A percentile compares a stretch with the other conserved stretches of the same genome.
phyloP scores from a whole-genome alignment of 306 rosid genomes.

The Cicer pinnatifidum region DNA sequence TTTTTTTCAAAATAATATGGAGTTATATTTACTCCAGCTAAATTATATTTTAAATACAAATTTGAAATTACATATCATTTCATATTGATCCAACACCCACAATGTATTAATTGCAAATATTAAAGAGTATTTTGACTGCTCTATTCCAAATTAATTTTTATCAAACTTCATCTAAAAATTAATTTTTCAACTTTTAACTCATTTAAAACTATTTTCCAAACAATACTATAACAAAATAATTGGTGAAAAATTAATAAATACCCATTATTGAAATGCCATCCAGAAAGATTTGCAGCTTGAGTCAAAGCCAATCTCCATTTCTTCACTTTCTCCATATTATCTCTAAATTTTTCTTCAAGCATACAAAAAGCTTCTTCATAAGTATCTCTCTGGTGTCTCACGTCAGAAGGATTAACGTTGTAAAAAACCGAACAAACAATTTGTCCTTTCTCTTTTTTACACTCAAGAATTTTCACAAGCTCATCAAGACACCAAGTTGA shows the following conservation, averaged over 20 bases:
- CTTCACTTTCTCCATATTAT: slow-evolving; percentile 40
- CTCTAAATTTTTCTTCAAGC: slow-evolving; percentile 45
- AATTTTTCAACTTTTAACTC: neutral
- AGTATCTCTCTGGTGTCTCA: slow-evolving; percentile 44
- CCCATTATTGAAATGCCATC: slow-evolving; percentile 49
- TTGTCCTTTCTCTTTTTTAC: slow-evolving; percentile 39
- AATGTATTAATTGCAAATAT: no score
- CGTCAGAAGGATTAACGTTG: slow-evolving; percentile 31
- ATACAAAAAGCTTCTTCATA: slow-evolving; percentile 39
- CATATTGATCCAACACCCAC: no score
- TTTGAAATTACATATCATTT: no score
- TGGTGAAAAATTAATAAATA: neutral
- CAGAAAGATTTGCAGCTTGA: slow-evolving; percentile 49
- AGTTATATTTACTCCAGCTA: no score
- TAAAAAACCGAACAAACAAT: slow-evolving; percentile 43
- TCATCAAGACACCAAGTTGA: slow-evolving; percentile 46
- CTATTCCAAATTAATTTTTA: neutral
- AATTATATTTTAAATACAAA: no score
- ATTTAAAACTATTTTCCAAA: neutral
- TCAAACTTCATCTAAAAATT: neutral
- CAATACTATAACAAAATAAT: neutral
- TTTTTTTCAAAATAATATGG: no score
- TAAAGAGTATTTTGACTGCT: no score
- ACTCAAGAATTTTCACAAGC: slow-evolving; percentile 44
- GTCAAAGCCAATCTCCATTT: slow-evolving; percentile 42